phyloP scores from a whole-genome alignment of 148 eudicot species.

The Camellia lanceoleosa region DNA sequence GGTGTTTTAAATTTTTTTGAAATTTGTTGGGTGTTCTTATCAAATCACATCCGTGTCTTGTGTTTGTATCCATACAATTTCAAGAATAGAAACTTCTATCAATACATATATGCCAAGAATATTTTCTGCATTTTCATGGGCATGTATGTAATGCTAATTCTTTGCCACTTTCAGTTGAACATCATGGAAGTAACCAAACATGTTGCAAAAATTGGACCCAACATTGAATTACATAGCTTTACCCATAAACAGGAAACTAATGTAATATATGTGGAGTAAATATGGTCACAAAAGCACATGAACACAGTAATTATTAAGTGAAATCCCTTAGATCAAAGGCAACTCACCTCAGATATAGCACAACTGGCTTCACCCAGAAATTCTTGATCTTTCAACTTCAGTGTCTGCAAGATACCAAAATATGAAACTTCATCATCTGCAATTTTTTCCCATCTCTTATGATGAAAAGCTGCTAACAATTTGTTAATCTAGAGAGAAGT shows the following conservation, averaged over 20 bases:
- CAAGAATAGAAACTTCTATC: no score
- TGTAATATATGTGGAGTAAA: neutral
- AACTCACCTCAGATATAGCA: slow-evolving; percentile 73
- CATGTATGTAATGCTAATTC: neutral
- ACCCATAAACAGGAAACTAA: neutral
- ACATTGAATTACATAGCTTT: slow-evolving; percentile 2
- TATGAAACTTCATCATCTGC: slow-evolving; percentile 5
- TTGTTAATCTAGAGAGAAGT: neutral
- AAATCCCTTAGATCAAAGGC: neutral
- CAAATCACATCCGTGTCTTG: no score
- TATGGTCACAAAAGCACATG: neutral
- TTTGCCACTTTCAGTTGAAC: neutral
- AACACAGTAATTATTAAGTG: neutral
- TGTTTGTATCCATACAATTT: no score
- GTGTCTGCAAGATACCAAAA: slow-evolving; percentile 38
- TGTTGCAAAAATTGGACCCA: neutral
- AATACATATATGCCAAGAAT: neutral
- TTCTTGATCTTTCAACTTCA: slow-evolving; percentile 78
- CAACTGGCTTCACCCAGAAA: slow-evolving; percentile 87
- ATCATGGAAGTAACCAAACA: slow-evolving; percentile 1
- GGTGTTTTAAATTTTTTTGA: no score
- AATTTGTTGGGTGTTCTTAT: no score
- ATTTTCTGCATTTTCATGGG: neutral
- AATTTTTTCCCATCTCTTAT: neutral
- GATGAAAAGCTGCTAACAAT: slow-evolving; percentile 8